Conservation (phyloP, 2,329 filamentous ascomycete species). For the Ramichloridium luteum region DNA sequence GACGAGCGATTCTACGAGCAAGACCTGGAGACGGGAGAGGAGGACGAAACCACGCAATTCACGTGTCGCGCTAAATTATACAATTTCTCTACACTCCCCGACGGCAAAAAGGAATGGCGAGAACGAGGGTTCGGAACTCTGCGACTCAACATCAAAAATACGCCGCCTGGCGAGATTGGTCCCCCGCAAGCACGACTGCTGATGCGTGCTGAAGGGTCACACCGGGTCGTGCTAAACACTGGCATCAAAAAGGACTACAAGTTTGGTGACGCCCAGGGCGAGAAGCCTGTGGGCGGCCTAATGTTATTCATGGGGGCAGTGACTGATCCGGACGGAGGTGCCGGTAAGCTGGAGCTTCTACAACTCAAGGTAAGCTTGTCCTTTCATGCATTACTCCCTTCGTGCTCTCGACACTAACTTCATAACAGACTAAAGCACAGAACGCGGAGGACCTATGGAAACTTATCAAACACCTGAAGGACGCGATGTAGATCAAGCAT, state of each 20-base stretch:
- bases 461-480: too few relatives aligned
- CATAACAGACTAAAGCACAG: too few relatives aligned
- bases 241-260: slow-evolving; percentile 66
- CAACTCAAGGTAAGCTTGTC: slow-evolving; percentile 45
- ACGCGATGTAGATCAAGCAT: too few relatives aligned
- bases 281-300: slow-evolving; percentile 57
- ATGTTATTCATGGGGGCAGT: slow-evolving; percentile 51
- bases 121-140: slow-evolving; percentile 75
- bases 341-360: slow-evolving; percentile 36
- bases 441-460: too few relatives aligned
- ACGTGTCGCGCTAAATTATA: slow-evolving; percentile 75
- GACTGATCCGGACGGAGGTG: slow-evolving; percentile 32
- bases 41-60: slow-evolving; percentile 64
- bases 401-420: too few relatives aligned
- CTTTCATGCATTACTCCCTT: slow-evolving; percentile 11
- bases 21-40: slow-evolving; percentile 77
- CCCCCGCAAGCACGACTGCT: slow-evolving; percentile 56
- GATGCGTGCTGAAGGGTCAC: slow-evolving; percentile 82
- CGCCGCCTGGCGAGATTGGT: slow-evolving; percentile 38
- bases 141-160: slow-evolving; percentile 62
- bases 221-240: slow-evolving; percentile 77
- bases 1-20: slow-evolving; percentile 46
- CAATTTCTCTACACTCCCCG: slow-evolving; percentile 53
- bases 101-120: slow-evolving; percentile 58
- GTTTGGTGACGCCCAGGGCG: slow-evolving; percentile 53